Evolutionary conservation across 1,284 basidiomycete genomes (phyloP), one percentile per base, ranked within the genome.

Genomic region (Hymenochaete sp.): DNA sequence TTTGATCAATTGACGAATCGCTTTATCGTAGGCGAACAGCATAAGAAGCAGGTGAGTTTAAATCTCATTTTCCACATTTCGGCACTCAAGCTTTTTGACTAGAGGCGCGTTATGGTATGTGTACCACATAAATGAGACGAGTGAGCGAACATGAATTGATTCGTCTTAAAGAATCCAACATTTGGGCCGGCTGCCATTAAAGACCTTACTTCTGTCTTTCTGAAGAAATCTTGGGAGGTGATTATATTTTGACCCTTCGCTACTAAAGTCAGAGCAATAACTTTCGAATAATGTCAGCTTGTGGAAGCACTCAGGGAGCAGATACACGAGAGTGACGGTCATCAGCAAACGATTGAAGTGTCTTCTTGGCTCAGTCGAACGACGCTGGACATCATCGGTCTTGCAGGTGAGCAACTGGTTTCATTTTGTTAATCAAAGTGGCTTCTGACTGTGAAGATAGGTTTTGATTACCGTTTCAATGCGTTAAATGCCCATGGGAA

Each of bases 381-480:
- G 4, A 71, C 72, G 0, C 54, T 75, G 29, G 72, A 75, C 49
- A 62, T 73, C 18, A 73, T 75, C 47, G 71, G 72, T 3, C 53
- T 66, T 1, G 68, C 71, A 0, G 72, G 71, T 57, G 47, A 16
- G 35, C 11, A 9, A 38, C 41, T 44, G 40, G 18, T 18, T 11
- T 21, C 36, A 48, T 4, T 21, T 26, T 0, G 24, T 31, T 4
- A 22, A 4, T 16, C 16, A 5, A 4, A 7, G 10, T 32, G 3
- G 31, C 13, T 21, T 13, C 19, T 45, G 21, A 27, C 21, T 25
- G 19, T 14, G 4, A 2, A 16, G 16, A 5, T 36, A 75, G 74
- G 80, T 0, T 87, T 87, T 57, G 72, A 75, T 55, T 84, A 85
- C 55, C 59, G 74, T 9, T 84, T 89, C 57, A 62, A 79, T 13